Evolutionary conservation across 306 rosid genomes (phyloP).

Genomic region (Vicia villosa): DNA sequence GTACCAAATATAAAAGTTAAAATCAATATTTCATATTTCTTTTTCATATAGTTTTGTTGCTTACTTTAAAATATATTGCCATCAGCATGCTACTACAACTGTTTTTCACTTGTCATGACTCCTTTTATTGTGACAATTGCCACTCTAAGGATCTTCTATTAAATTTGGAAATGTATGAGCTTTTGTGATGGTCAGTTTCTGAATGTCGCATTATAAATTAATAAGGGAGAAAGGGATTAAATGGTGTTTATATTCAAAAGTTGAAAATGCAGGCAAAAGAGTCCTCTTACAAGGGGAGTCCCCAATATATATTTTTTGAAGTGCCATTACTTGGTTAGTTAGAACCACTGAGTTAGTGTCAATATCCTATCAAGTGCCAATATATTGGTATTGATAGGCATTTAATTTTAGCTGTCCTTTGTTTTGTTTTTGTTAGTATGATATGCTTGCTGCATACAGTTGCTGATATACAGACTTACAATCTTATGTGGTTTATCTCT

Average conservation of each 20-base stretch:
- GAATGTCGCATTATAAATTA: too few relatives aligned
- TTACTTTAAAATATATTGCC: not conserved
- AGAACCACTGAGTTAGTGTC: too few relatives aligned
- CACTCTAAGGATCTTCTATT: conserved; percentile 44
- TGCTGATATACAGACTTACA: conserved; percentile 28
- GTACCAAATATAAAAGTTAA: not conserved
- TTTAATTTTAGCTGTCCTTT: conserved; percentile 12
- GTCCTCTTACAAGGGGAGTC: conserved; percentile 13
- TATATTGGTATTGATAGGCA: conserved; percentile 5
- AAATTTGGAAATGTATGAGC: conserved; percentile 52
- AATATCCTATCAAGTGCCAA: not conserved
- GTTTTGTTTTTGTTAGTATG: conserved; percentile 25
- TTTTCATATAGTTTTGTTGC: not conserved
- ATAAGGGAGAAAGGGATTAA: too few relatives aligned
- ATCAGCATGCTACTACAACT: not conserved
- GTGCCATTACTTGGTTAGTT: not conserved
- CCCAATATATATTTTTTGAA: not conserved
- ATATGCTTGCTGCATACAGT: conserved; percentile 11
- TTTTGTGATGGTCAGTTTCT: conserved; percentile 44
- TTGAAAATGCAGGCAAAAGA: not conserved
- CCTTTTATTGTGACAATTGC: conserved; percentile 52
- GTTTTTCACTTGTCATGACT: not conserved
- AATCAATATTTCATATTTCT: conserved; percentile 5
- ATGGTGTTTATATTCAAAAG: too few relatives aligned
- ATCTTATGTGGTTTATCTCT: conserved; percentile 33